These are phyloP conservation scores for Hygrophila difformis DNA, from an alignment of 257 asterid species.

Conservation along the genomic window DNA sequence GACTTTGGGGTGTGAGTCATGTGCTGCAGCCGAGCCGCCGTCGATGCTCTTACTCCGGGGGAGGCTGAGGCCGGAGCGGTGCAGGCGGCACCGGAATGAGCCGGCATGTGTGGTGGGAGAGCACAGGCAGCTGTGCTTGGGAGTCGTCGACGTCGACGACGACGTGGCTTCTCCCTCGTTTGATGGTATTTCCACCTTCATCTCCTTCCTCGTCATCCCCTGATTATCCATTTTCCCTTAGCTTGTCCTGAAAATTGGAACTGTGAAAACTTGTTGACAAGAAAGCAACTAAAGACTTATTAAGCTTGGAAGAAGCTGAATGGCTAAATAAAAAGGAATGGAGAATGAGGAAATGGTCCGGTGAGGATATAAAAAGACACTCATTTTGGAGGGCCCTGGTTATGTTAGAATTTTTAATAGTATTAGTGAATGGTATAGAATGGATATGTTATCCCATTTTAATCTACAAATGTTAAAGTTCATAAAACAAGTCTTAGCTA, in stretches of 20 bases:
- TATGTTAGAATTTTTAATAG: no score
- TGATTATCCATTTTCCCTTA: constrained; percentile 11
- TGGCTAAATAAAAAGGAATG: no score
- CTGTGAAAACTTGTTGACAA: neutral
- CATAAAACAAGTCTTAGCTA: no score
- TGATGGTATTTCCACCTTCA: constrained; percentile 27
- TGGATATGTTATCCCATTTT: no score
- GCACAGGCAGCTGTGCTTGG: constrained; percentile 39
- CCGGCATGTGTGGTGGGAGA: constrained; percentile 64
- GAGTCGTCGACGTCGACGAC: no score
- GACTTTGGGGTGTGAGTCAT: constrained; percentile 23
- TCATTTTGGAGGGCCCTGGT: no score
- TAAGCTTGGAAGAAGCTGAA: neutral
- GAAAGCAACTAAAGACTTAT: neutral
- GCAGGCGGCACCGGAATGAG: constrained; percentile 53
- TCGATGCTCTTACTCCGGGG: constrained; percentile 43
- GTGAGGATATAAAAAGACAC: no score
- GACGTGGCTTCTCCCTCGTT: constrained; percentile 17
- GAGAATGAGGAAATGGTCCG: no score
- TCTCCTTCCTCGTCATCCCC: constrained; percentile 21
- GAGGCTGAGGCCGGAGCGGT: constrained; percentile 31
- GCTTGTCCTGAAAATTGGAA: constrained; percentile 7
- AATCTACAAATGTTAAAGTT: no score
- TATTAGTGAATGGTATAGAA: no score
- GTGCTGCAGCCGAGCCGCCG: constrained; percentile 17